Base-by-base conservation (phyloP, 2,329 filamentous ascomycete species). In the Onygena corvina region DNA sequence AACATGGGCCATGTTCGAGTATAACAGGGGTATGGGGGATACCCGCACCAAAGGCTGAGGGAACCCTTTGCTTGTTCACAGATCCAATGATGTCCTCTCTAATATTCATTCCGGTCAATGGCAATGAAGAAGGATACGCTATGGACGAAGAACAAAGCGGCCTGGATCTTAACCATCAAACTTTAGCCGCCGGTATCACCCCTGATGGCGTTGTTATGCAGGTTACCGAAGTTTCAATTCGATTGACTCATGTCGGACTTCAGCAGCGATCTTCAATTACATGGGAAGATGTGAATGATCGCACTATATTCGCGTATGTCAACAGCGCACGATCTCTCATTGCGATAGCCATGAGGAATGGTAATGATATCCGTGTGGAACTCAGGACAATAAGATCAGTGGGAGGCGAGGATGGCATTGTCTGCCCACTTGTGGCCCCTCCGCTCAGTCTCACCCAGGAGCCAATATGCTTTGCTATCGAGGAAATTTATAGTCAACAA, bases 11-110 rank as follows among this genome's bases (percentile, higher is more conserved):
- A 50, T 54, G 68, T 4, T 60, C 60, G 9, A 64, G 64, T 34
- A 63, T 71, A 3, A 58, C 65, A 42, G 64, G 65, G 30, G 60
- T 74, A 54, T 74, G 71, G 70, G 61, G 64, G 29, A 59, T 74
- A 51, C 57, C 67, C 20, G 62, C 67, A 49, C 40, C 55, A 38
- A 50, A 50, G 46, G 60, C 55, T 44, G 62, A 54, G 33, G 59
- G 57, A 40, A 66, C 60, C 35, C 71, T 61, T 54, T 64, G 68
- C 30, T 55, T 74, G 23, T 61, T 67, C 11, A 68, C 70, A 5
- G 63, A 70, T 53, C 66, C 69, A 20, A 50, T 68, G 48, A 64
- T 64, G 21, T 67, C 68, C 4, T 58, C 64, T 4, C 54, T 68
- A 38, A 59, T 71, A 11, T 61, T 59, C 40, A 60, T 68, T 21